These are phyloP conservation scores for Yarrowia keelungensis DNA, from an alignment of 805 yeast genomes.

Conservation along the genomic window DNA sequence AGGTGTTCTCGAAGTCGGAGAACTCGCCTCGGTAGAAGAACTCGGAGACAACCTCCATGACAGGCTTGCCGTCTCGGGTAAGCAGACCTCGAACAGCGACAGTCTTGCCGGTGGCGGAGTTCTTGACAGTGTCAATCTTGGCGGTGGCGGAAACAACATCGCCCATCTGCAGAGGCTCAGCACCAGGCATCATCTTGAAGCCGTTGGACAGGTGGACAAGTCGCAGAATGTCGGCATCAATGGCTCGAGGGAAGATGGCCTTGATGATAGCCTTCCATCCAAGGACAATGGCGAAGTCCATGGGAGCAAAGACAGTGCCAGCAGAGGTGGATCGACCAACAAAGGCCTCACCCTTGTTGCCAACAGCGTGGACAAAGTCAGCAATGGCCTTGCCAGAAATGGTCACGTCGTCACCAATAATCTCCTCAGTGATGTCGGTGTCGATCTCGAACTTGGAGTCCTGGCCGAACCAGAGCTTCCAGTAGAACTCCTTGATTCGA, in stretches of 20 bases:
- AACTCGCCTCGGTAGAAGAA: conserved; percentile 96
- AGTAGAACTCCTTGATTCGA: conserved; percentile 93
- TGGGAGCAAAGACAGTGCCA: conserved; percentile 82
- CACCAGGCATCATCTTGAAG: conserved; percentile 91
- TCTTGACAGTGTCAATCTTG: conserved; percentile 83
- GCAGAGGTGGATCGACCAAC: conserved; percentile 81
- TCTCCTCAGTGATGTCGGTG: conserved; percentile 69
- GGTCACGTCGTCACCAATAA: conserved; percentile 71
- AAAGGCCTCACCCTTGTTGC: conserved; percentile 95
- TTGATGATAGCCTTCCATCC: conserved; percentile 99
- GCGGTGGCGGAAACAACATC: conserved; percentile 86
- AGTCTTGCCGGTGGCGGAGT: conserved; percentile 91
- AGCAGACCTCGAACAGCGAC: conserved; percentile 95
- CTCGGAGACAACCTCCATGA: conserved; percentile 92
- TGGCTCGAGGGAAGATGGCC: conserved; percentile 95
- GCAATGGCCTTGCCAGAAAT: conserved; percentile 80
- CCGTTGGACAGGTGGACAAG: conserved; percentile 95
- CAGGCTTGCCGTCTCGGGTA: conserved; percentile 74
- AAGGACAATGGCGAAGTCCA: conserved; percentile 98
- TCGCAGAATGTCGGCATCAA: conserved; percentile 94
- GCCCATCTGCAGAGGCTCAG: conserved; percentile 85
- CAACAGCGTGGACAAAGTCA: conserved; percentile 95
- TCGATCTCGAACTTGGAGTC: conserved; percentile 59
- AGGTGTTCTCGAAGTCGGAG: conserved; percentile 87
- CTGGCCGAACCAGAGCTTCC: conserved; percentile 93